phyloP scores from a whole-genome alignment of 768 basidiomycete genomes.

The Macrocybe gigantea region DNA sequence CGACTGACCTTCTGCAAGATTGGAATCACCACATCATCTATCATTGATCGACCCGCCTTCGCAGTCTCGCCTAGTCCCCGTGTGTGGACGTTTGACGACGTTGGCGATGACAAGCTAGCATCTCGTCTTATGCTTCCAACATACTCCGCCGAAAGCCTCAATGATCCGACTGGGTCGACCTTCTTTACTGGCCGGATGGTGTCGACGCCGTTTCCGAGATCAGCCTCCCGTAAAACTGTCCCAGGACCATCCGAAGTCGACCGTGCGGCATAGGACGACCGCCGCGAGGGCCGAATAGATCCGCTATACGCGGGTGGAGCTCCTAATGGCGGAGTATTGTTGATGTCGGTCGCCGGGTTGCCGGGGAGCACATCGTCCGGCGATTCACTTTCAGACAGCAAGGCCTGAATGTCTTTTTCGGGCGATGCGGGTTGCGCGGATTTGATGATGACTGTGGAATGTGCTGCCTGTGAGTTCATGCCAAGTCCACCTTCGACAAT shows the following conservation, averaged over 20 bases:
- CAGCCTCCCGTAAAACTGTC: slow-evolving; percentile 72
- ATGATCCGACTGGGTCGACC: slow-evolving; percentile 73
- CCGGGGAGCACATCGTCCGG: slow-evolving; percentile 38
- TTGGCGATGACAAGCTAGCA: slow-evolving; percentile 38
- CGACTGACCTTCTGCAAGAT: slow-evolving; percentile 63
- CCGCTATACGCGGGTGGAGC: slow-evolving; percentile 72
- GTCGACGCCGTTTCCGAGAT: slow-evolving; percentile 82
- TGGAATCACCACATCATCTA: slow-evolving; percentile 83
- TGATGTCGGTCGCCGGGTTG: slow-evolving; percentile 12
- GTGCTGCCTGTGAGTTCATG: slow-evolving; percentile 48
- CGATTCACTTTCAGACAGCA: slow-evolving; percentile 25
- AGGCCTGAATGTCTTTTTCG: slow-evolving; percentile 36
- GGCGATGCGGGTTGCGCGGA: slow-evolving; percentile 24
- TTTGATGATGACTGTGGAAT: slow-evolving; percentile 73
- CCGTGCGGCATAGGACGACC: slow-evolving; percentile 78
- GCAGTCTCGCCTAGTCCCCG: slow-evolving; percentile 48
- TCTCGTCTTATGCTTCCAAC: slow-evolving; percentile 69
- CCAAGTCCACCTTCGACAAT: slow-evolving; percentile 33
- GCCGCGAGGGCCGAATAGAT: slow-evolving; percentile 54
- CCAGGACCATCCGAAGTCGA: slow-evolving; percentile 56
- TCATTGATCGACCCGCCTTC: slow-evolving; percentile 62
- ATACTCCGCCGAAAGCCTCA: slow-evolving; percentile 74
- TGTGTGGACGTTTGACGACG: slow-evolving; percentile 45
- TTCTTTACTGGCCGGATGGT: slow-evolving; percentile 94
- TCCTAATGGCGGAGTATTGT: slow-evolving; percentile 34